Evolutionary conservation across 2,329 filamentous ascomycete species (phyloP).

Genomic region (Epichloe gansuensis): DNA sequence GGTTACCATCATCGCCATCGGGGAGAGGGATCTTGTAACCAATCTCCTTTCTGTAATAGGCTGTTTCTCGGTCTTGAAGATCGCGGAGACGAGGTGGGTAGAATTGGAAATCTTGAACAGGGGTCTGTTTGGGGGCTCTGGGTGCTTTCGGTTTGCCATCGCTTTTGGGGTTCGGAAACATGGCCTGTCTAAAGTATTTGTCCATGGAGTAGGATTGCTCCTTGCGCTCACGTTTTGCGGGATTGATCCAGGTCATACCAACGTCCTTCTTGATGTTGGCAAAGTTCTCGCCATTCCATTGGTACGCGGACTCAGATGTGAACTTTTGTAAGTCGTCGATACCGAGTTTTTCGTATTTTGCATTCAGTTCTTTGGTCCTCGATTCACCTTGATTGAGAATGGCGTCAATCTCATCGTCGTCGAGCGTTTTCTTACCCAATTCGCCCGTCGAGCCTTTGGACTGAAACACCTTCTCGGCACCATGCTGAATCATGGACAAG

Average conservation of each 20-base stretch:
- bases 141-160: constrained; percentile 91
- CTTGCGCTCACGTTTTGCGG: constrained; percentile 94
- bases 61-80: constrained; percentile 91
- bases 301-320: constrained; percentile 91
- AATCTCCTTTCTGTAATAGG: constrained; percentile 91
- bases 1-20: constrained; percentile 76
- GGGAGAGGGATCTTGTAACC: constrained; percentile 84
- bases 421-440: constrained; percentile 49
- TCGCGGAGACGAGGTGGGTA: constrained; percentile 76
- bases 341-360: constrained; percentile 91
- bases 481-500: constrained; percentile 96
- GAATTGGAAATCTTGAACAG: constrained; percentile 94
- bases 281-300: constrained; percentile 98
- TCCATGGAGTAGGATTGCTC: constrained; percentile 98
- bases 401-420: constrained; percentile 79
- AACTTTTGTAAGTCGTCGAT: constrained; percentile 97
- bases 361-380: constrained; percentile 78
- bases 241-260: constrained; percentile 93
- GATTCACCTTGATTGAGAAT: constrained; percentile 80
- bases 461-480: constrained; percentile 87
- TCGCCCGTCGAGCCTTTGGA: constrained; percentile 52
- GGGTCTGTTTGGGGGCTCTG: constrained; percentile 84
- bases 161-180: constrained; percentile 67
- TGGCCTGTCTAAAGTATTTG: constrained; percentile 89
- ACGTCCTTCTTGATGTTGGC: constrained; percentile 85